Evolutionary conservation across 202 grass and related monocot species (phyloP).

Genomic region (Musa balbisiana): DNA sequence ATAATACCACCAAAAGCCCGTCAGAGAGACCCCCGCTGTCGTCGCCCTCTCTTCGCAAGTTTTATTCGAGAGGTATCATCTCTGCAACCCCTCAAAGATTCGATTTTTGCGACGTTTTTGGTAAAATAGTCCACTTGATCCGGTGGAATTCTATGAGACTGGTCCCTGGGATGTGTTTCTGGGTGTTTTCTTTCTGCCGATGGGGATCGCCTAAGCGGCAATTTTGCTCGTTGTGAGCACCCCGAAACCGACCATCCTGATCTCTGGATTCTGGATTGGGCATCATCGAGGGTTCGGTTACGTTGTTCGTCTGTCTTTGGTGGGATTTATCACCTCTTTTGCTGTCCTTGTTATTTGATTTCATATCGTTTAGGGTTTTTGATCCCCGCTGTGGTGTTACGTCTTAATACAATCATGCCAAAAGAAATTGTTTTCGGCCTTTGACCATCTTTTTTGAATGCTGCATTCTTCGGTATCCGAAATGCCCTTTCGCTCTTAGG

Average conservation of each 20-base stretch:
- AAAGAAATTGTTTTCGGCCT: not conserved
- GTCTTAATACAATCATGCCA: not conserved
- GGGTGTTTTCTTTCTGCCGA: not conserved
- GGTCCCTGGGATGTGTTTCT: not conserved
- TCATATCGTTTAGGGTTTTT: not conserved
- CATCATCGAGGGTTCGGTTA: not conserved
- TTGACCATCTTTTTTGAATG: not conserved
- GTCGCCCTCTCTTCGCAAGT: not conserved
- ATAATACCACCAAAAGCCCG: not conserved
- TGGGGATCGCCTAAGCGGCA: not conserved
- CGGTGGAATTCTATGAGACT: not conserved
- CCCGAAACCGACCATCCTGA: not conserved
- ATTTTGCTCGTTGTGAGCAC: not conserved
- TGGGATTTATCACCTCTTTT: not conserved
- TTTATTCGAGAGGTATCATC: conserved; percentile 1
- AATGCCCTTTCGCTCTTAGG: not conserved
- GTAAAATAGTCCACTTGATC: not conserved
- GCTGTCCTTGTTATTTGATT: not conserved
- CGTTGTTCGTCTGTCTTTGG: not conserved
- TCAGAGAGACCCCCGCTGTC: not conserved
- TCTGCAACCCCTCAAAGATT: not conserved
- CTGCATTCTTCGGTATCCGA: not conserved
- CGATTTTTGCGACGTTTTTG: not conserved
- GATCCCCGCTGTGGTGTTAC: not conserved
- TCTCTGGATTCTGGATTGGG: not conserved